phyloP scores from a whole-genome alignment of 371 early-diverging fungal genomes.

The Mucor irregularis region DNA sequence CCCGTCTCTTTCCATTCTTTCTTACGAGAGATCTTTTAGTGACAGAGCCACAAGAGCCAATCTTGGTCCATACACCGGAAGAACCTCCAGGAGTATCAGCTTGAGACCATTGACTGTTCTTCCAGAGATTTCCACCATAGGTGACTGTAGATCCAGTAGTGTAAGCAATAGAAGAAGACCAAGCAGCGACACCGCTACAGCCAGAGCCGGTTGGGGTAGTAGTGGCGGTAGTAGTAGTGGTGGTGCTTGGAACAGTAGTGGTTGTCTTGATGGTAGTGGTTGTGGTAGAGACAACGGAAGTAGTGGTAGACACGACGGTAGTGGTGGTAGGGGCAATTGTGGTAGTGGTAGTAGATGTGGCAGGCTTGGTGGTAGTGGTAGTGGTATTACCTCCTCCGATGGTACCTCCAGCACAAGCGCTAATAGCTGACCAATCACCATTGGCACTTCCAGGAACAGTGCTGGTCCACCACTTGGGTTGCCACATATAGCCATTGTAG shows the following conservation, averaged over 20 bases:
- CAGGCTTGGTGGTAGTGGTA: conserved; percentile 4
- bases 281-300: background rate
- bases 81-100: conserved; percentile 41
- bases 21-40: background rate
- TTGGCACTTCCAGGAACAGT: conserved; percentile 22
- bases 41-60: conserved; percentile 17
- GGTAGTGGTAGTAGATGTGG: background rate
- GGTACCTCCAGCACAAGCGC: conserved; percentile 7
- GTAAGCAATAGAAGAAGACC: conserved; percentile 30
- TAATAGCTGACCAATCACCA: conserved; percentile 31
- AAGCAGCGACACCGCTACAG: conserved; percentile 24
- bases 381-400: background rate
- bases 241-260: conserved; percentile 9
- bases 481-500: conserved; percentile 48
- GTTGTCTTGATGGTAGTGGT: conserved; percentile 1
- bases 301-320: background rate
- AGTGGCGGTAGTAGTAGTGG: conserved; percentile 13
- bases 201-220: conserved; percentile 16
- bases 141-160: conserved; percentile 27
- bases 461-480: conserved; percentile 44
- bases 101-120: conserved; percentile 55
- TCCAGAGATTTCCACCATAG: conserved; percentile 39
- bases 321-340: background rate
- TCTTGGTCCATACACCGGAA: conserved; percentile 30
- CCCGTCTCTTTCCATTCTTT: too few relatives aligned